Evolutionary conservation across 257 asterid genomes (phyloP), one percentile per base, ranked within the genome.

Genomic region (Nicotiana tomentosiformis): DNA sequence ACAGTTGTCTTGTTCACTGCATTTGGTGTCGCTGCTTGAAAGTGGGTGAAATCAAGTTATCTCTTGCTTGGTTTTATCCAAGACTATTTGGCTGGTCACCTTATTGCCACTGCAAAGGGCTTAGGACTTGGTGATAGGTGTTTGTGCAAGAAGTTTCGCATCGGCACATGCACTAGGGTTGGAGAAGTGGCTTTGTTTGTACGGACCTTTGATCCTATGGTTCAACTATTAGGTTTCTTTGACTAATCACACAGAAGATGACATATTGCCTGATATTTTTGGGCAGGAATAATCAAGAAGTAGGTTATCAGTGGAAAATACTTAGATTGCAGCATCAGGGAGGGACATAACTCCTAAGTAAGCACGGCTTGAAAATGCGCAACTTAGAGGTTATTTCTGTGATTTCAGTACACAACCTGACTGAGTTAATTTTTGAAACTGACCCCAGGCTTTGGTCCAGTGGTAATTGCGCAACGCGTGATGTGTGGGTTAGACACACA

Each of bases 171-270:
- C 51, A n/a, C 78, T 20, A 39, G 33, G 23, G 35, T 70, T 70
- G 57, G 58, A 58, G 78, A 39, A n/a, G 78, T 70, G 46, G 58
- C 58, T 70, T 70, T n/a, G 78, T 69, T 69, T 69, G 53, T 39
- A 69, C 39, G 20, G 33, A 69, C 32, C 33, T 69, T n/a, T n/a
- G 77, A 69, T 69, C 39, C 56, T 35, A 69, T 26, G 14, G 56
- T 69, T 69, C 77, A 39, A 35, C 30, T 37, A 9, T 10, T 68
- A 68, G 55, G 77, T 37, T 68, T 68, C 77, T 35, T 37, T 18
- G 55, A 35, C 55, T 35, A 68, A 68, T 18, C 77, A 68, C 53
- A 33, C 4, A 23, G 53, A 67, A 43, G 58, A 53, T 53, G 29
- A 67, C 35, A 33, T 32, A 32, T 30, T 32, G 74, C 51, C 51